These are phyloP conservation scores for Exophiala calicioides DNA, from an alignment of 2,329 filamentous ascomycete species.

Conservation along the genomic window DNA sequence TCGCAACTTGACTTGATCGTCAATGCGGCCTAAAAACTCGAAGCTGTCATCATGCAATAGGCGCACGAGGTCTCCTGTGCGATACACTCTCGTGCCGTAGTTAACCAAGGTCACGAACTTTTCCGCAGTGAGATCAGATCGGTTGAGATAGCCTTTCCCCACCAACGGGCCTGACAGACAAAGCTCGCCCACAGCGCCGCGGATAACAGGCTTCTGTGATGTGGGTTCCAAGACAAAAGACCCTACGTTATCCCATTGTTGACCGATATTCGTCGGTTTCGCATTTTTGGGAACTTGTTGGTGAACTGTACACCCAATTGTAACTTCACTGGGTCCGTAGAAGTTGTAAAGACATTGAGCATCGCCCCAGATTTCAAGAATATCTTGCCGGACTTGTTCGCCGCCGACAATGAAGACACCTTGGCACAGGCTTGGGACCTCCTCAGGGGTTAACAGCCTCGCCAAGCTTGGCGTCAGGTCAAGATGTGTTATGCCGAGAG, in stretches of 20 bases:
- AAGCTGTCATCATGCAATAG: constrained; percentile 78
- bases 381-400: constrained; percentile 84
- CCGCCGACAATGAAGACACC: constrained; percentile 94
- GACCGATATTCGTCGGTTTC: constrained; percentile 83
- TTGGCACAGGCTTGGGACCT: constrained; percentile 74
- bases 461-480: constrained; percentile 89
- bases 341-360: constrained; percentile 85
- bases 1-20: constrained; percentile 89
- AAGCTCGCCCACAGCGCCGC: constrained; percentile 80
- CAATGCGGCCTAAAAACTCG: constrained; percentile 81
- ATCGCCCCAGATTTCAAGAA: constrained; percentile 80
- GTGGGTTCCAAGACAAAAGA: constrained; percentile 73
- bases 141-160: constrained; percentile 84
- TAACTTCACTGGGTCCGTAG: constrained; percentile 88
- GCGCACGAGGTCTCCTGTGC: constrained; percentile 85
- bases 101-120: constrained; percentile 67
- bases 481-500: constrained; percentile 79
- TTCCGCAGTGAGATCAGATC: constrained; percentile 72
- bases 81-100: constrained; percentile 68
- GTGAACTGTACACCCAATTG: constrained; percentile 89
- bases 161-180: constrained; percentile 86
- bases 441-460: constrained; percentile 72
- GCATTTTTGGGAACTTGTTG: constrained; percentile 76
- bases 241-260: constrained; percentile 83
- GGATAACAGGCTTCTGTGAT: constrained; percentile 69